These are phyloP conservation scores for Calendula officinalis DNA, from an alignment of 129 eudicot species.

Conservation along the genomic window DNA sequence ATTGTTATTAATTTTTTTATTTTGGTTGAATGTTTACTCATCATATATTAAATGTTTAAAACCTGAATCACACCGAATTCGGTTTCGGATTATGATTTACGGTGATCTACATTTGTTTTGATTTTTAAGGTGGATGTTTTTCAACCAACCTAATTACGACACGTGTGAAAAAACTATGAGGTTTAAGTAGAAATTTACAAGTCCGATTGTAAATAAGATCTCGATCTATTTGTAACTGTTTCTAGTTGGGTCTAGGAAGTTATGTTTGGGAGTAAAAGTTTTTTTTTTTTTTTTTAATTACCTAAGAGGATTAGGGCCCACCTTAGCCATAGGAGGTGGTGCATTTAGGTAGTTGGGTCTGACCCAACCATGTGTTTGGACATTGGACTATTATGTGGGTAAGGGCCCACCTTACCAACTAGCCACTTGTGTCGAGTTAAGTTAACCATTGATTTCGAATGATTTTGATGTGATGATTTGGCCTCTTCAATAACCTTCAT, in stretches of 20 bases:
- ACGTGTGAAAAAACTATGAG: too few relatives aligned
- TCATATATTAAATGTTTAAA: not conserved
- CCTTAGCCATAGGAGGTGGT: constrained; percentile 34
- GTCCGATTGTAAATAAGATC: not conserved
- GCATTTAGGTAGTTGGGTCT: constrained; percentile 29
- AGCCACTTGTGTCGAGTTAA: constrained; percentile 14
- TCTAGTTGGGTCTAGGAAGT: constrained; percentile 1
- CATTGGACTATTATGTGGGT: constrained; percentile 1
- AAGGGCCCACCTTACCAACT: constrained; percentile 19
- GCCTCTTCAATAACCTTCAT: constrained; percentile 23
- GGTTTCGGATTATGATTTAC: not conserved
- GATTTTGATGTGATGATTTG: constrained; percentile 21
- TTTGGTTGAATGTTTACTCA: not conserved
- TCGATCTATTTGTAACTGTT: not conserved
- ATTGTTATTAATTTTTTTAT: not conserved
- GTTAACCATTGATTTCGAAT: constrained; percentile 15
- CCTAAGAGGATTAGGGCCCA: constrained; percentile 23
- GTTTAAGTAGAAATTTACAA: not conserved
- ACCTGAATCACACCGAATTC: not conserved
- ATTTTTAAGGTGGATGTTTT: too few relatives aligned
- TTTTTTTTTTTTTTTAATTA: constrained; percentile 6
- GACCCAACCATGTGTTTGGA: constrained; percentile 34
- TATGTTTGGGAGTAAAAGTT: constrained; percentile 15
- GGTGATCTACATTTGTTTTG: too few relatives aligned
- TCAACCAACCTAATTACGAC: not conserved